Conservation (phyloP, 371 early-diverging fungal species). For the Saksenaea oblongispora region DNA sequence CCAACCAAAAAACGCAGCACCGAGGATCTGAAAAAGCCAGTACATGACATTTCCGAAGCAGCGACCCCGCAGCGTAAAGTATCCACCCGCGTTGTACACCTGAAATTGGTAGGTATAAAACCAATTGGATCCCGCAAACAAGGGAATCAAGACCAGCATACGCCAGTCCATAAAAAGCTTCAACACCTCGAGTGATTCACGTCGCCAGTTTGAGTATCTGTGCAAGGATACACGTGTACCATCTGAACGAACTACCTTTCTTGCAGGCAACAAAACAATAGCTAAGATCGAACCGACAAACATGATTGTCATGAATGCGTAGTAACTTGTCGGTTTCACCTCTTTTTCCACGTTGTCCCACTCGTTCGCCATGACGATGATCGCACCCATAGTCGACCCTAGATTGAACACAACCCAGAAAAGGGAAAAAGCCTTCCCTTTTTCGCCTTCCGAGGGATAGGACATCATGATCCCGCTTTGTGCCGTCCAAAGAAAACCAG, state of each 20-base stretch:
- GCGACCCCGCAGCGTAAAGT: slow-evolving; percentile 62
- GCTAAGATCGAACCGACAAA: slow-evolving; percentile 57
- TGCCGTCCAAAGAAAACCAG: slow-evolving; percentile 57
- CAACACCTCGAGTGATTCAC: slow-evolving; percentile 58
- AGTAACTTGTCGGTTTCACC: slow-evolving; percentile 51
- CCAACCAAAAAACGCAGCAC: slow-evolving; percentile 57
- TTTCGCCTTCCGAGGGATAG: slow-evolving; percentile 73
- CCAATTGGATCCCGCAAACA: slow-evolving; percentile 78
- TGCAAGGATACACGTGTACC: slow-evolving; percentile 63
- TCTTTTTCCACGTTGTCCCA: slow-evolving; percentile 36
- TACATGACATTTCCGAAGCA: slow-evolving; percentile 68
- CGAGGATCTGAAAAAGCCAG: slow-evolving; percentile 74
- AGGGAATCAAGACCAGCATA: slow-evolving; percentile 65
- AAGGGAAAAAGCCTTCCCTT: slow-evolving; percentile 67
- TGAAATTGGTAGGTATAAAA: slow-evolving; percentile 73
- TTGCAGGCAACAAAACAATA: slow-evolving; percentile 60
- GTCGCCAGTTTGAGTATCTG: slow-evolving; percentile 55
- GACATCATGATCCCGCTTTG: slow-evolving; percentile 83
- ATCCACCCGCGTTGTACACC: slow-evolving; percentile 35
- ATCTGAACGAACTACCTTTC: slow-evolving; percentile 64
- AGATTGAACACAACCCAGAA: slow-evolving; percentile 84
- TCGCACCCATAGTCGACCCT: slow-evolving; percentile 67
- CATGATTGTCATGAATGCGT: slow-evolving; percentile 70
- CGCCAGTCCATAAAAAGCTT: slow-evolving; percentile 67
- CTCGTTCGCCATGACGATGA: slow-evolving; percentile 61